Evolutionary conservation across 441 rosid genomes (phyloP).

Genomic region (Erodium chrysanthum): DNA sequence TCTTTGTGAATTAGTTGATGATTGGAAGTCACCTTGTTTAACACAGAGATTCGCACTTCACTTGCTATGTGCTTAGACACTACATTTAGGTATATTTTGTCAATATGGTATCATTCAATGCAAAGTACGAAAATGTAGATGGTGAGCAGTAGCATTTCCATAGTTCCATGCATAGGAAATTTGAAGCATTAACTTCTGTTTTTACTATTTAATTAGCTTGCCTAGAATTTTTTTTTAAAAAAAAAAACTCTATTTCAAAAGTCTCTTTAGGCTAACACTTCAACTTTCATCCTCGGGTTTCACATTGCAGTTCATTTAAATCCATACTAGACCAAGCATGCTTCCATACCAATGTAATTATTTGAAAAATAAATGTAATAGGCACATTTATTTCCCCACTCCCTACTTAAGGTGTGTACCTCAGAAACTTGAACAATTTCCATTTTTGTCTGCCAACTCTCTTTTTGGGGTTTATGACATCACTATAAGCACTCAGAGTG

Average conservation of each 20-base stretch:
- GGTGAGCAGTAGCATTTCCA: neutral
- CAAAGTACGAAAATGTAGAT: slow-evolving; percentile 3
- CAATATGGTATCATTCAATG: neutral
- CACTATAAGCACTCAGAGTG: neutral
- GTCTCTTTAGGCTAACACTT: slow-evolving; percentile 1
- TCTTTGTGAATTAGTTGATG: neutral
- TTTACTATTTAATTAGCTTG: neutral
- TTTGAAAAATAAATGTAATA: neutral
- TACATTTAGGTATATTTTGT: neutral
- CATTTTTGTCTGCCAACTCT: neutral
- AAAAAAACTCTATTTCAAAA: neutral
- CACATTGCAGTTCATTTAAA: neutral
- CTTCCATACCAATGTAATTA: neutral
- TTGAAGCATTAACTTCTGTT: neutral
- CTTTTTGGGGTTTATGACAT: neutral
- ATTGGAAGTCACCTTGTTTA: neutral
- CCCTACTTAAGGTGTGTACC: neutral
- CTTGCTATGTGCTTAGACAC: neutral
- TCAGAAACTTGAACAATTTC: neutral
- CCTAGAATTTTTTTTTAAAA: neutral
- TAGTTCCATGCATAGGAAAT: neutral
- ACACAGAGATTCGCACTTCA: neutral
- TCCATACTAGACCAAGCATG: neutral
- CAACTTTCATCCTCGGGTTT: neutral
- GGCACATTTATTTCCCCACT: neutral